Percentiles rank a stretch among this genome's conserved stretches.
phyloP scores from a whole-genome alignment of 306 rosid species.

The Malus domestica region ASM211411v1 NC_041794.1:686501-687000 shows the following conservation, averaged over 20 bases:
- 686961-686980: neutral
- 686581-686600: conserved; percentile 99
- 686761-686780: conserved; percentile 97
- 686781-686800: conserved; percentile 88
- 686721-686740: neutral
- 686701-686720: neutral
- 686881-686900: conserved; percentile 43
- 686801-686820: conserved; percentile 34
- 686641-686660: neutral
- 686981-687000: neutral
- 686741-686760: conserved; percentile 55
- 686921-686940: conserved; percentile 7
- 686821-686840: conserved; percentile 93
- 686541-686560: conserved; percentile 92
- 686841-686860: conserved; percentile 92
- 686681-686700: too few relatives aligned
- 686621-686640: neutral
- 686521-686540: conserved; percentile 89
- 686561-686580: conserved; percentile 99
- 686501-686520: conserved; percentile 85
- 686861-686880: conserved; percentile 93
- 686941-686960: conserved; percentile 6
- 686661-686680: neutral
- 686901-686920: conserved; percentile 7
- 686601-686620: conserved; percentile 99